These are phyloP conservation scores for Pyracantha coccinea DNA, from an alignment of 331 rosid species.

Conservation along the genomic window DNA sequence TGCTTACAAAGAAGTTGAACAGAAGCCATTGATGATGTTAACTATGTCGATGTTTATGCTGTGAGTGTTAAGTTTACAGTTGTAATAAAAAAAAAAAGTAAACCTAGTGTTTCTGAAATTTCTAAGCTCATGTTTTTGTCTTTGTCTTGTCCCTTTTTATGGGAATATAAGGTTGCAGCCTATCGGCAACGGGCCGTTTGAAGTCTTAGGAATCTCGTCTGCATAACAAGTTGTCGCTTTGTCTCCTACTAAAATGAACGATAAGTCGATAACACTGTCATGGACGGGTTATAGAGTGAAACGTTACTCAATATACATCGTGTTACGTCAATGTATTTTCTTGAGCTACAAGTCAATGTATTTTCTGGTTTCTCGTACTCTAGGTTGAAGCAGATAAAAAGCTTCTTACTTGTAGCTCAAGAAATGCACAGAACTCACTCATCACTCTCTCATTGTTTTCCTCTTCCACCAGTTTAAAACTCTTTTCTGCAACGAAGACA, in stretches of 20 bases:
- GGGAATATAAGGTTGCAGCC: neutral
- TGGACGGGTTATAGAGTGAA: too few relatives aligned
- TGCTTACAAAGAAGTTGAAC: constrained; percentile 36
- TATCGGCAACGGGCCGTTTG: neutral
- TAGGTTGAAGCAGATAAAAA: neutral
- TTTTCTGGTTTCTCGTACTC: neutral
- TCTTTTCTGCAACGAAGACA: too few relatives aligned
- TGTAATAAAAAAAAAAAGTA: neutral
- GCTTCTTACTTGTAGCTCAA: too few relatives aligned
- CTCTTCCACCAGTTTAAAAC: too few relatives aligned
- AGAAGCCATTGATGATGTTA: neutral
- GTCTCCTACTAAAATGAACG: too few relatives aligned
- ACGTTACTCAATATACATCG: too few relatives aligned
- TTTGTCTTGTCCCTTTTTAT: neutral
- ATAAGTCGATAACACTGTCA: too few relatives aligned
- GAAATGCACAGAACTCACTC: too few relatives aligned
- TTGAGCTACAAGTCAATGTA: neutral
- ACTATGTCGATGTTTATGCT: constrained; percentile 26
- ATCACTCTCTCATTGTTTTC: too few relatives aligned
- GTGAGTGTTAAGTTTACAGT: constrained; percentile 5
- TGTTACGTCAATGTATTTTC: too few relatives aligned
- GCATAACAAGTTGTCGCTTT: too few relatives aligned
- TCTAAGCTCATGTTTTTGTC: constrained; percentile 11
- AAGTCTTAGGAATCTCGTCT: too few relatives aligned
- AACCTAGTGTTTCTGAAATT: constrained; percentile 8